Evolutionary conservation across 2,329 filamentous ascomycete species (phyloP).

Genomic region (Cercospora janseana): DNA sequence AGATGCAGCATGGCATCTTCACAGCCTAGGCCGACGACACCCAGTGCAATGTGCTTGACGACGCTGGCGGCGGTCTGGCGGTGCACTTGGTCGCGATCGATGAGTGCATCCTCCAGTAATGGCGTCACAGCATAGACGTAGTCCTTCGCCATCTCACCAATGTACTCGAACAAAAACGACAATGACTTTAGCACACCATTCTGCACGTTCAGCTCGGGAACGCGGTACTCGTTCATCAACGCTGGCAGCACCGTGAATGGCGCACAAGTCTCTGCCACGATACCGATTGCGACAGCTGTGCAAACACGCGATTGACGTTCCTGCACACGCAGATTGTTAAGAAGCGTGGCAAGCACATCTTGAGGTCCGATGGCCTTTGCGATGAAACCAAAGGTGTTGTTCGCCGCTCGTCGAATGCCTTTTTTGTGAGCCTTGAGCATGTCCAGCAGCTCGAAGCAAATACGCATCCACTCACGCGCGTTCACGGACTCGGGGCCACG

Average conservation of each 20-base stretch:
- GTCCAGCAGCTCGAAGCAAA: conserved; percentile 97
- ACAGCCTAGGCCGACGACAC: conserved; percentile 94
- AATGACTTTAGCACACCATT: conserved; percentile 97
- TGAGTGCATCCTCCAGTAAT: conserved; percentile 91
- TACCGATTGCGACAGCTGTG: conserved; percentile 96
- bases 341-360: conserved; percentile 89
- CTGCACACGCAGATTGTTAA: conserved; percentile 95
- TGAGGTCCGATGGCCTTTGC: conserved; percentile 98
- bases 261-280: conserved; percentile 96
- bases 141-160: conserved; percentile 98
- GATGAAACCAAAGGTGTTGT: conserved; percentile 99
- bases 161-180: conserved; percentile 97
- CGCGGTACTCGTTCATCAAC: conserved; percentile 98
- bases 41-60: conserved; percentile 95
- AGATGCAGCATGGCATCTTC: conserved; percentile 98
- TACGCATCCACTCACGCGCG: conserved; percentile 98
- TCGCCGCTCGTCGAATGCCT: conserved; percentile 93
- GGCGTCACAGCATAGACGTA: conserved; percentile 98
- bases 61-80: conserved; percentile 93
- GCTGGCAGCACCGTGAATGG: conserved; percentile 98
- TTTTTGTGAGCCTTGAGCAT: conserved; percentile 99
- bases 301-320: conserved; percentile 98
- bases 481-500: conserved; percentile 95
- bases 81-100: conserved; percentile 97
- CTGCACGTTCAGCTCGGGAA: conserved; percentile 96